phyloP scores from a whole-genome alignment of 2,329 filamentous ascomycete species.

The Endoconidiophora laricicola region DNA sequence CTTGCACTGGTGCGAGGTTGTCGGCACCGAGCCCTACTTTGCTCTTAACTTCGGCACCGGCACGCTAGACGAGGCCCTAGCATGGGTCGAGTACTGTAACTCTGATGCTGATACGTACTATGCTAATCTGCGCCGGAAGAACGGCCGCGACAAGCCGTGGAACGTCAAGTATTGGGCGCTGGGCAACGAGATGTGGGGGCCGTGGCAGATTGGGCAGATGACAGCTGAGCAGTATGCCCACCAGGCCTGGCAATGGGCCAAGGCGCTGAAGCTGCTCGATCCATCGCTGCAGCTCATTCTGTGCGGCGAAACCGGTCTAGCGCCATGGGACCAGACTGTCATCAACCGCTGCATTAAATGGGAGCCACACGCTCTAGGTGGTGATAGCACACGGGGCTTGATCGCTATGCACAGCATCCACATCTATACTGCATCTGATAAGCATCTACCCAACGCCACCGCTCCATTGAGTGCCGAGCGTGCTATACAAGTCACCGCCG shows the following conservation, averaged over 20 bases:
- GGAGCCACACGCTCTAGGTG: slow-evolving; percentile 20
- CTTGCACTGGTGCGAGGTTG: slow-evolving; percentile 59
- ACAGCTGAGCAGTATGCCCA: slow-evolving; percentile 54
- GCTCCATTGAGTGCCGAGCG: slow-evolving; percentile 56
- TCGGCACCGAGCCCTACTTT: slow-evolving; percentile 63
- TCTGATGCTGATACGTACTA: slow-evolving; percentile 62
- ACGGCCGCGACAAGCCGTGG: slow-evolving; percentile 63
- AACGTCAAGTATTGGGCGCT: slow-evolving; percentile 74
- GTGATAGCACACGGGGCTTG: slow-evolving; percentile 24
- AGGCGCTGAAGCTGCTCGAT: slow-evolving; percentile 55
- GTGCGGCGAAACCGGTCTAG: slow-evolving; percentile 54
- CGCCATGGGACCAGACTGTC: slow-evolving; percentile 57
- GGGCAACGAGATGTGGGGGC: slow-evolving; percentile 57
- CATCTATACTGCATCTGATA: slow-evolving; percentile 49
- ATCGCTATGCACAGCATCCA: slow-evolving; percentile 75
- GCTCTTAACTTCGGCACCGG: slow-evolving; percentile 71
- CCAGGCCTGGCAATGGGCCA: slow-evolving; percentile 54
- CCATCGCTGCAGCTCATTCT: slow-evolving; percentile 53
- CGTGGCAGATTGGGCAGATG: slow-evolving; percentile 51
- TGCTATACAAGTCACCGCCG: slow-evolving; percentile 52
- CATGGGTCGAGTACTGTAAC: slow-evolving; percentile 80
- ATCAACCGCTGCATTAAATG: slow-evolving; percentile 47
- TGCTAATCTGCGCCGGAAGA: slow-evolving; percentile 59
- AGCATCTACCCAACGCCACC: slow-evolving; percentile 26
- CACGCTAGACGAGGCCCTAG: slow-evolving; percentile 36